phyloP scores from a whole-genome alignment of 176 grass and related monocot species.

The Dendrocalamus sinicus region DNA sequence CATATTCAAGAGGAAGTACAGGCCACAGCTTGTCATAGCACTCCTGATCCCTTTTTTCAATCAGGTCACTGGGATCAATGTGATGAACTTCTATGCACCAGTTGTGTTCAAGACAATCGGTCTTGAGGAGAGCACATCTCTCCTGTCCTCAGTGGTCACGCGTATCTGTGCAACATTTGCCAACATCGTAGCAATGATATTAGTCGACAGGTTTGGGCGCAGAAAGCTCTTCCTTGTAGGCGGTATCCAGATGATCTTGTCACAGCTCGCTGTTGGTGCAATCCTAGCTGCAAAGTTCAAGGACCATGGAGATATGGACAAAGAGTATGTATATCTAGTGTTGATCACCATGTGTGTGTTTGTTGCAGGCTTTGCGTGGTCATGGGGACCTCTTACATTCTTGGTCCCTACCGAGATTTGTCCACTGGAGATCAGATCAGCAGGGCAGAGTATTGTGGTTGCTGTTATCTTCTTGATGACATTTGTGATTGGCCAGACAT shows the following conservation, averaged over 20 bases:
- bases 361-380: constrained; percentile 74
- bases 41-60: constrained; percentile 70
- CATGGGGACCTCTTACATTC: constrained; percentile 80
- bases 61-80: constrained; percentile 77
- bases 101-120: constrained; percentile 74
- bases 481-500: constrained; percentile 69
- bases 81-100: constrained; percentile 77
- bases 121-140: constrained; percentile 55
- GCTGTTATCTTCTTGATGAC: constrained; percentile 68
- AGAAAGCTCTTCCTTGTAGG: constrained; percentile 64
- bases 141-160: constrained; percentile 57
- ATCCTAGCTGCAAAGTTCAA: constrained; percentile 69
- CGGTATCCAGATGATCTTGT: constrained; percentile 77
- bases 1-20: constrained; percentile 71
- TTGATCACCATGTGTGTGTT: constrained; percentile 69
- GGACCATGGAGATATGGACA: constrained; percentile 61
- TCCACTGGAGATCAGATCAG: constrained; percentile 75
- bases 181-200: constrained; percentile 69
- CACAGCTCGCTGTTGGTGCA: constrained; percentile 54
- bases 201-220: constrained; percentile 66
- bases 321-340: constrained; percentile 56
- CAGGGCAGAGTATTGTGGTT: constrained; percentile 77
- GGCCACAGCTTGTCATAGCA: constrained; percentile 72
- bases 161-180: constrained; percentile 63
- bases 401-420: constrained; percentile 71